Evolutionary conservation across 176 grass and related monocot species (phyloP), one percentile per base, ranked within the genome.

Genomic region (Eremochloa ophiuroides): DNA sequence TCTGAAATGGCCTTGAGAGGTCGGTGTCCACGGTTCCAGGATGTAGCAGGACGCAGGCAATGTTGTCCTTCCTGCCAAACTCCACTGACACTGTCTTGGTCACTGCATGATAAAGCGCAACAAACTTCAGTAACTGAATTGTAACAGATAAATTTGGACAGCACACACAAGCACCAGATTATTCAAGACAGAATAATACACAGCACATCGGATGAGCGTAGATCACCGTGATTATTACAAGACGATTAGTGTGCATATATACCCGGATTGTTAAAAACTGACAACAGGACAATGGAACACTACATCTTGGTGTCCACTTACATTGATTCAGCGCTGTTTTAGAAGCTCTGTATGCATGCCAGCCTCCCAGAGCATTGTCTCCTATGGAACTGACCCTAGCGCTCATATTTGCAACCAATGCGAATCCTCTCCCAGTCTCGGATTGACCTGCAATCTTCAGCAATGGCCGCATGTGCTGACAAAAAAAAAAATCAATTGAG

Each of bases 291-390:
- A 8, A 31, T n/a, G 28, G 10, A 69, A 5, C 28, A 12, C n/a
- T n/a, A n/a, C n/a, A n/a, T 23, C 44, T 59, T 30, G 20, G 31
- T n/a, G 22, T 71, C 62, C 34, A 29, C 77, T 88, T 88, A 93
- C 93, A 87, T 81, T 98, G 92, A 84, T 98, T 94, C 66, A 94
- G 62, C 14, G 95, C 90, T 20, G 95, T 69, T 91, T 98, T 95
- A 25, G 90, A 98, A 83, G 95, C 83, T 74, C 95, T 91, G 48
- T 98, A 98, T 20, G 95, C 89, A 75, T 94, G 90, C 95, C 95
- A 98, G 62, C 95, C 92, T 44, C 92, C 95, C 69, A 98, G 62
- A 61, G 75, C 61, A 31, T 98, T 98, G 22, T 98, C 92, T 10
- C 95, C 92, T 35, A 98, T 89, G 1, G 90, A 98, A 58, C 92